These are phyloP conservation scores for Discostella stelligeroides DNA, from an alignment of 108 stramenopile genomes.

Conservation along the genomic window DNA sequence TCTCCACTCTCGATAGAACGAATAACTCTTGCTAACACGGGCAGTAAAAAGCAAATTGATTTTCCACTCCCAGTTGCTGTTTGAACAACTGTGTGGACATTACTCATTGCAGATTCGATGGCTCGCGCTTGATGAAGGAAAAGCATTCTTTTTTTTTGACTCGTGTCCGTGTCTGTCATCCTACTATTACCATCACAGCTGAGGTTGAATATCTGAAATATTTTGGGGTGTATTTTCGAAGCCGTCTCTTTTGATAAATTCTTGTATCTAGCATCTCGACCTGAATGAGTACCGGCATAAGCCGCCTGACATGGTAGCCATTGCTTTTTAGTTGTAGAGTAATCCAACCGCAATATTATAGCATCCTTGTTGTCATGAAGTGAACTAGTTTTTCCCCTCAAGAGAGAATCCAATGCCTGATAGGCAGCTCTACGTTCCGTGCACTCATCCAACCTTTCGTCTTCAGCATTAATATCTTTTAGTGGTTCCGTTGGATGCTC, in stretches of 20 bases:
- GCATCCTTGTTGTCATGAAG: neutral
- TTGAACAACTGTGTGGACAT: conserved; percentile 73
- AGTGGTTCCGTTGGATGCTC: conserved; percentile 23
- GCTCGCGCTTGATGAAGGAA: conserved; percentile 88
- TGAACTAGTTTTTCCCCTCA: conserved; percentile 5
- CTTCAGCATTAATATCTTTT: conserved; percentile 19
- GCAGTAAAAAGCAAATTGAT: conserved; percentile 81
- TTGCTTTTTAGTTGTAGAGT: conserved; percentile 3
- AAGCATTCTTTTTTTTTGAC: conserved; percentile 26
- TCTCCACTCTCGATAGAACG: conserved; percentile 33
- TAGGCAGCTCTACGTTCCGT: conserved; percentile 24
- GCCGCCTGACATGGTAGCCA: conserved; percentile 60
- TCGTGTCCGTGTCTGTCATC: neutral
- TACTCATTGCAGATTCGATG: conserved; percentile 66
- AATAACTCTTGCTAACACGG: conserved; percentile 72
- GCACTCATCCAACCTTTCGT: conserved; percentile 25
- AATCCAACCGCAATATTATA: neutral
- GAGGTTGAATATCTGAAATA: conserved; percentile 27
- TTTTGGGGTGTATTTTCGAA: conserved; percentile 22
- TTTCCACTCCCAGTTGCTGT: conserved; percentile 93
- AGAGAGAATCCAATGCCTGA: conserved; percentile 27
- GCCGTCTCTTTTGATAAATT: conserved; percentile 30
- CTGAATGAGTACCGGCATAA: conserved; percentile 71
- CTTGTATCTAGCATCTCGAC: conserved; percentile 53
- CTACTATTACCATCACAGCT: conserved; percentile 8